phyloP scores from a whole-genome alignment of 2,329 filamentous ascomycete species.

The Colletotrichum graminicola region DNA sequence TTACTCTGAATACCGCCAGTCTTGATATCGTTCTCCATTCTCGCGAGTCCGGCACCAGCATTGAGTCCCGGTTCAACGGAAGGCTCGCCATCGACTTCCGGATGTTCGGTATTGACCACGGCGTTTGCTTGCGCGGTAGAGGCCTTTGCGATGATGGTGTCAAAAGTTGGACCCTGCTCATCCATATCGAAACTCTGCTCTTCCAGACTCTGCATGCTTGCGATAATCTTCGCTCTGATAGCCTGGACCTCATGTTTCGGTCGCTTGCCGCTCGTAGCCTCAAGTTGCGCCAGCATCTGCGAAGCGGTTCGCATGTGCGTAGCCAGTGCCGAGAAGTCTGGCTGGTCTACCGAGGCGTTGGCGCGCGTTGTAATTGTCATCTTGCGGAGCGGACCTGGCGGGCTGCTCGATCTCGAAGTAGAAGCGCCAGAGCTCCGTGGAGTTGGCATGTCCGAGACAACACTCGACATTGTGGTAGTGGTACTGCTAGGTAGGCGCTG shows the following conservation, averaged over 20 bases:
- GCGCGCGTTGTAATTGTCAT: slow-evolving; percentile 70
- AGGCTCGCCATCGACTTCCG: slow-evolving; percentile 69
- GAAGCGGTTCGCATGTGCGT: slow-evolving; percentile 90
- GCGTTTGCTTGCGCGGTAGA: slow-evolving; percentile 64
- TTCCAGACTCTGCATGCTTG: slow-evolving; percentile 89
- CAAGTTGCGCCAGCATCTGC: slow-evolving; percentile 87
- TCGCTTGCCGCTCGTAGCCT: slow-evolving; percentile 83
- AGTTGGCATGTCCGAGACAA: slow-evolving; percentile 71
- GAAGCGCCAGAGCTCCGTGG: slow-evolving; percentile 78
- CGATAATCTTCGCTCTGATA: slow-evolving; percentile 88
- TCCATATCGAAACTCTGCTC: slow-evolving; percentile 86
- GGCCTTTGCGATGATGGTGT: slow-evolving; percentile 83
- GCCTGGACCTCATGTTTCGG: slow-evolving; percentile 85
- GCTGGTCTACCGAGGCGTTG: slow-evolving; percentile 73
- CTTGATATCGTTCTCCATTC: slow-evolving; percentile 92
- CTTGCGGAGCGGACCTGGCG: slow-evolving; percentile 71
- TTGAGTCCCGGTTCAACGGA: slow-evolving; percentile 68
- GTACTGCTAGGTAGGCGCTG: slow-evolving; percentile 72
- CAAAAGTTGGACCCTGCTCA: slow-evolving; percentile 79
- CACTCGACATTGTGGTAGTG: slow-evolving; percentile 65
- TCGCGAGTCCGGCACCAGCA: slow-evolving; percentile 79
- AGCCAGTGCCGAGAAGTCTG: slow-evolving; percentile 84
- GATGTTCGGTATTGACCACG: slow-evolving; percentile 54
- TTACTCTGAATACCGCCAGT: slow-evolving; percentile 85
- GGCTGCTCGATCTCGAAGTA: slow-evolving; percentile 75